phyloP scores from a whole-genome alignment of 345 rosid species.

The Geranium rotundifolium region DNA sequence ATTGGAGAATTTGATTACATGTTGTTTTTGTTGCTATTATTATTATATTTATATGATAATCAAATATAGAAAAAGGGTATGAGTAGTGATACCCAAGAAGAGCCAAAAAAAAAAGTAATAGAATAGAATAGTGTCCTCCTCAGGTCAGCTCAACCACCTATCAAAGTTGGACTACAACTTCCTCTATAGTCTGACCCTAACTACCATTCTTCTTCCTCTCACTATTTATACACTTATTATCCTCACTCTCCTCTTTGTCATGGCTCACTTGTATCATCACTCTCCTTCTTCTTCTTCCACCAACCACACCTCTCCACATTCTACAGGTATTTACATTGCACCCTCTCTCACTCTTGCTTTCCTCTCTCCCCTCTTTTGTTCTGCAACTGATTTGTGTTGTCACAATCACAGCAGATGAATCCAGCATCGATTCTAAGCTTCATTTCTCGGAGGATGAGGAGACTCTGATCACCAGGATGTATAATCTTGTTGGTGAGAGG shows the following conservation, averaged over 20 bases:
- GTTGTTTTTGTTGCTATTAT: too few relatives aligned
- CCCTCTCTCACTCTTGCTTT: too few relatives aligned
- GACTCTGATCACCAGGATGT: conserved; percentile 29
- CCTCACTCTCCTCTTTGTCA: too few relatives aligned
- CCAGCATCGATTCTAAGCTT: conserved; percentile 13
- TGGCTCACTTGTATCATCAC: too few relatives aligned
- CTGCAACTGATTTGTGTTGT: not conserved
- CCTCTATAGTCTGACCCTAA: conserved; percentile 1
- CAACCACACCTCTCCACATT: conserved; percentile 9
- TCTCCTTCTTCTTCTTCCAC: not conserved
- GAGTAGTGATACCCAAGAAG: not conserved
- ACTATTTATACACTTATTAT: conserved; percentile 7
- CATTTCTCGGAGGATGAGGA: conserved; percentile 33
- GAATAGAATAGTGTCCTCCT: too few relatives aligned
- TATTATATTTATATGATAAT: too few relatives aligned
- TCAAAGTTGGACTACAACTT: conserved; percentile 13
- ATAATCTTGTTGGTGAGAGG: conserved; percentile 33
- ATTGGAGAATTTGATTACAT: too few relatives aligned
- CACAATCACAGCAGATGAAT: conserved; percentile 7
- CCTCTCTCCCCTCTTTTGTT: too few relatives aligned
- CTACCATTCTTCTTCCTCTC: conserved; percentile 14
- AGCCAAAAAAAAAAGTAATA: too few relatives aligned
- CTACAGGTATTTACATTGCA: conserved; percentile 9
- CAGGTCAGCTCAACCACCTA: conserved; percentile 13
- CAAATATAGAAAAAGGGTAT: not conserved